Evolutionary conservation across 2,329 filamentous ascomycete genomes (phyloP).

Genomic region (Curvularia hawaiiensis): DNA sequence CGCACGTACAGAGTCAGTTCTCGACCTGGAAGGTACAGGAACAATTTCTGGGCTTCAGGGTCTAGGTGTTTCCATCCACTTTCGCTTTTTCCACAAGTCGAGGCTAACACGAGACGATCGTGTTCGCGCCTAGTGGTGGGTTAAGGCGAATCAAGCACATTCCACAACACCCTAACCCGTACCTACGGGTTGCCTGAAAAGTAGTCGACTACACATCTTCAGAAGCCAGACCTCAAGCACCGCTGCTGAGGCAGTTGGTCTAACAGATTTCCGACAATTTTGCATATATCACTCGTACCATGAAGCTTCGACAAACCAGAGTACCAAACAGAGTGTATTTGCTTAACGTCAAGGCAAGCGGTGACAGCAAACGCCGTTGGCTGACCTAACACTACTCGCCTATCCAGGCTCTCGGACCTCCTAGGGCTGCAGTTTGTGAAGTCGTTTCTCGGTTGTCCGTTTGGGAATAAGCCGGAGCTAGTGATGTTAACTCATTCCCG

Average conservation of each 20-base stretch:
- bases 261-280: conserved; percentile 9
- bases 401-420: conserved; percentile 1
- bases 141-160: background rate
- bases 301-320: conserved; percentile 1
- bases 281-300: conserved; percentile 23
- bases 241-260: conserved; percentile 9
- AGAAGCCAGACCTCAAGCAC: conserved; percentile 2
- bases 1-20: background rate
- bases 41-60: background rate
- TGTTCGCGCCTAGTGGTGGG: conserved; percentile 1
- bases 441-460: background rate
- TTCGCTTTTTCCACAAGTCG: conserved; percentile 1
- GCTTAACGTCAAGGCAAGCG: background rate
- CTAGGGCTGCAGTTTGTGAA: background rate
- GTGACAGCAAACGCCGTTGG: background rate
- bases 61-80: conserved; percentile 9
- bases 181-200: background rate
- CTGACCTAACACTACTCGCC: conserved; percentile 4
- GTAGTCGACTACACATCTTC: background rate
- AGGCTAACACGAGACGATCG: conserved; percentile 11
- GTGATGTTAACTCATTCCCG: background rate
- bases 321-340: conserved; percentile 18
- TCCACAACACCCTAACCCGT: conserved; percentile 3
- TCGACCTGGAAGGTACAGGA: conserved; percentile 1
- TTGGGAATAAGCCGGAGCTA: background rate